A percentile compares a stretch with the other conserved stretches of the same genome.
These are phyloP conservation scores for Kregervanrija fluxuum DNA, from an alignment of 805 yeast species.

Conservation along the genomic window DNA sequence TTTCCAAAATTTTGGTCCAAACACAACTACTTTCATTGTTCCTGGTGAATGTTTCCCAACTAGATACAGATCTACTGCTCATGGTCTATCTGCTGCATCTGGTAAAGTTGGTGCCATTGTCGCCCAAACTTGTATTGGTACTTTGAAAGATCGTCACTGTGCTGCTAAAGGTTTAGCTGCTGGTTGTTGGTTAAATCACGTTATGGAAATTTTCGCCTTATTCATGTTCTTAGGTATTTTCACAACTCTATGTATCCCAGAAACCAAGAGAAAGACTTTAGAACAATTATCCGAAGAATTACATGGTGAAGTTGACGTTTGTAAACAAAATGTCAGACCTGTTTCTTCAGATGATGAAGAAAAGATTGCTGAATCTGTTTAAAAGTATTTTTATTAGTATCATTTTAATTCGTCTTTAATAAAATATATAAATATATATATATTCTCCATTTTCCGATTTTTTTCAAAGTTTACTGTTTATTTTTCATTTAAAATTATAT, in stretches of 20 bases:
- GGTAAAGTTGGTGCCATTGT: slow-evolving; percentile 92
- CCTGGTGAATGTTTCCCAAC: slow-evolving; percentile 95
- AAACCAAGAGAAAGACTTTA: slow-evolving; percentile 84
- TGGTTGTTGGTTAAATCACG: slow-evolving; percentile 83
- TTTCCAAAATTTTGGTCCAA: slow-evolving; percentile 90
- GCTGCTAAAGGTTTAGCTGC: slow-evolving; percentile 36
- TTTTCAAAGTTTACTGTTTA: too few relatives aligned
- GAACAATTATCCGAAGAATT: slow-evolving; percentile 75
- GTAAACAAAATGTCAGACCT: slow-evolving; percentile 16
- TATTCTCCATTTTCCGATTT: background rate
- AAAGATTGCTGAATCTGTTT: slow-evolving; percentile 17
- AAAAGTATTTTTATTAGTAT: background rate
- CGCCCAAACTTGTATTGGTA: slow-evolving; percentile 84
- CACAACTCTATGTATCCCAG: slow-evolving; percentile 67
- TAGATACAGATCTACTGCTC: slow-evolving; percentile 92
- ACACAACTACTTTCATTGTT: slow-evolving; percentile 82
- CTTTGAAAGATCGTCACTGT: slow-evolving; percentile 73
- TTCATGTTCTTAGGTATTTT: slow-evolving; percentile 79
- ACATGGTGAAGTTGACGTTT: slow-evolving; percentile 65
- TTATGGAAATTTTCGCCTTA: slow-evolving; percentile 86
- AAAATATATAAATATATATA: background rate
- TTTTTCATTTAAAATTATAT: too few relatives aligned
- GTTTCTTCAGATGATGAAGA: slow-evolving; percentile 22
- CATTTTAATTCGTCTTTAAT: background rate
- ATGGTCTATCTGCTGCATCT: slow-evolving; percentile 85